Evolutionary conservation across 2,329 filamentous ascomycete species (phyloP).

Genomic region (Cercospora berteroae): DNA sequence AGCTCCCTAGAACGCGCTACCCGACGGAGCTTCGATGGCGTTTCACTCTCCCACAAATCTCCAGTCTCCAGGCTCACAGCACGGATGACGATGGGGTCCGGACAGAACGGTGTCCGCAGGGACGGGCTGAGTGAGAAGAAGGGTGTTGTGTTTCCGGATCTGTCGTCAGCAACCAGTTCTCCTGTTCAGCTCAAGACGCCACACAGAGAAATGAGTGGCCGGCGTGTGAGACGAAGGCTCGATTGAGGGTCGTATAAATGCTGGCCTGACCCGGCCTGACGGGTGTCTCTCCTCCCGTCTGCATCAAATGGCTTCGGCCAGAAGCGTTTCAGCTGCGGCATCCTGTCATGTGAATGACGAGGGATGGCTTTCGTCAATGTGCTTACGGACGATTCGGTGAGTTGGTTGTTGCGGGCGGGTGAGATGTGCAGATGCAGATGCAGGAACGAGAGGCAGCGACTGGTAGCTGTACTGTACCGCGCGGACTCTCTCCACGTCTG

Average conservation of each 20-base stretch:
- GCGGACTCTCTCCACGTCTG: background rate
- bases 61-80: background rate
- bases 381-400: background rate
- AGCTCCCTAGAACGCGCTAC: constrained; percentile 1
- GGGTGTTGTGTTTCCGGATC: background rate
- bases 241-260: background rate
- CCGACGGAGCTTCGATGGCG: background rate
- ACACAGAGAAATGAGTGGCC: background rate
- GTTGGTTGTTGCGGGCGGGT: background rate
- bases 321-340: background rate
- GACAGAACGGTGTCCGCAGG: background rate
- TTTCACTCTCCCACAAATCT: background rate
- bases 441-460: background rate
- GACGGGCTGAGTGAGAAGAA: background rate
- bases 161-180: background rate
- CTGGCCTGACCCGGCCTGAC: background rate
- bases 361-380: background rate
- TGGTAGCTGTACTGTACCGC: background rate
- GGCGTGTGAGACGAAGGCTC: constrained; percentile 6
- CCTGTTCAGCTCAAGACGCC: background rate
- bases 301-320: background rate
- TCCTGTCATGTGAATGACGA: background rate
- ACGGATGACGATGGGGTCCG: background rate
- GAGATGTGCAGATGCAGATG: background rate
- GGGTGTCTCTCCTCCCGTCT: background rate